Base-by-base conservation (phyloP, 164 flowering plant species). In the Berberis thunbergii region DNA sequence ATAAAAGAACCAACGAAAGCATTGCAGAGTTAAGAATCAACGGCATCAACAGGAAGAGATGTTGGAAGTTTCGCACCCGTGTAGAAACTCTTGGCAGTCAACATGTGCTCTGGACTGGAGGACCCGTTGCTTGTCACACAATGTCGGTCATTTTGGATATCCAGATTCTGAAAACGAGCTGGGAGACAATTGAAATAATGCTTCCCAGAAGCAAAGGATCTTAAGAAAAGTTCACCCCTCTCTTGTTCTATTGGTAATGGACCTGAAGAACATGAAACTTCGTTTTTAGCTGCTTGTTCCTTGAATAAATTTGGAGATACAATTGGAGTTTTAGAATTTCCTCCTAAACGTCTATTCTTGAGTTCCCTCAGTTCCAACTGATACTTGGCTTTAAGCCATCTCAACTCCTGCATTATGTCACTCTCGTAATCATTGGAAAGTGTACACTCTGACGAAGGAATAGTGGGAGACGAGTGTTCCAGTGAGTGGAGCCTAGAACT, bases 301-400 rank as follows among this genome's bases (percentile, higher is more conserved):
- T 9, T 12, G 54, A 63, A 69, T 4, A 65, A 46, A 49, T 7
- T 41, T 7, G 57, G n/a, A n/a, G n/a, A n/a, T n/a, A n/a, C n/a
- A n/a, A n/a, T n/a, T n/a, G n/a, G 57, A 42, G 66, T 40, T 67
- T 67, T 79, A 41, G 75, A 61, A 40, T 63, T 61, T 53, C 66
- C 69, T 56, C 76, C 75, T 11, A 81, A 60, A 57, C 80, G 83
- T 67, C 75, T 80, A 68, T 81, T 80, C 58, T 72, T 76, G 4
- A 84, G 71, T 67, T 83, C 86, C 60, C 85, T 76, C 58, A 80
- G 9, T 69, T 93, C 90, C 75, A 84, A 68, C 72, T 85, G 85
- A 64, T 85, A 82, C 83, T 83, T 85, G 1, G 97, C 89, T 73
- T 83, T 86, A 6, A 89, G 87, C 96, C 94, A 85, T 71, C 94